Conservation (phyloP, 2,329 filamentous ascomycete genomes). For the Colletotrichum musicola region DNA sequence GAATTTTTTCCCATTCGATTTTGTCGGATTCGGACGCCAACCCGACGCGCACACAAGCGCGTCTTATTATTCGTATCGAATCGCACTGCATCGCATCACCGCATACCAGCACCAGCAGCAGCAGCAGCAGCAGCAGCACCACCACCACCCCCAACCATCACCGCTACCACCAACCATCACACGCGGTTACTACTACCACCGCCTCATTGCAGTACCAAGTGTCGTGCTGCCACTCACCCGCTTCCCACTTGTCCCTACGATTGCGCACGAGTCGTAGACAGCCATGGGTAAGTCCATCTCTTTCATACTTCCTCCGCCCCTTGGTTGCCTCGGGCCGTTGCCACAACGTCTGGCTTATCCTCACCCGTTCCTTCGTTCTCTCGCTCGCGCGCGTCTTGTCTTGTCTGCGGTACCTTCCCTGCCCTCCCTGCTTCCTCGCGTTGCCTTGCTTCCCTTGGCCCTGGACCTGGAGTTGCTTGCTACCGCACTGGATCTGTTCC, state of each 20-base stretch:
- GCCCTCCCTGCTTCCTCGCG: neutral
- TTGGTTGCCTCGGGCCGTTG: neutral
- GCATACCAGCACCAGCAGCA: slow-evolving; percentile 13
- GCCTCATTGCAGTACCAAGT: neutral
- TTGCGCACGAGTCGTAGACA: slow-evolving; percentile 8
- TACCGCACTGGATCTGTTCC: neutral
- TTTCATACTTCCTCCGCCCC: slow-evolving; percentile 2
- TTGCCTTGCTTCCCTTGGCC: slow-evolving; percentile 1
- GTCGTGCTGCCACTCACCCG: neutral
- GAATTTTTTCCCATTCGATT: slow-evolving; percentile 2
- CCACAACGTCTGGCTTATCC: slow-evolving; percentile 6
- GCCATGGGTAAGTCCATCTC: slow-evolving; percentile 24
- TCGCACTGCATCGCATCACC: slow-evolving; percentile 6
- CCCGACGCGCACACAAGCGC: slow-evolving; percentile 29
- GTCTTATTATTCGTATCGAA: slow-evolving; percentile 30
- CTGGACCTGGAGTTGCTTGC: slow-evolving; percentile 3
- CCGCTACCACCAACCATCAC: neutral
- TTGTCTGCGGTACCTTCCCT: slow-evolving; percentile 3
- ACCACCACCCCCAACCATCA: slow-evolving; percentile 8
- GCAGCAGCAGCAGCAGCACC: neutral
- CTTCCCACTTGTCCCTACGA: neutral
- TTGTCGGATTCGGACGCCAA: slow-evolving; percentile 6
- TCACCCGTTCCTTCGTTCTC: slow-evolving; percentile 4
- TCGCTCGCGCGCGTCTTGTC: neutral
- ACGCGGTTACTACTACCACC: neutral